Evolutionary conservation across 2,329 filamentous ascomycete genomes (phyloP), one percentile per base, ranked within the genome.

Genomic region (Diplodia sapinea): DNA sequence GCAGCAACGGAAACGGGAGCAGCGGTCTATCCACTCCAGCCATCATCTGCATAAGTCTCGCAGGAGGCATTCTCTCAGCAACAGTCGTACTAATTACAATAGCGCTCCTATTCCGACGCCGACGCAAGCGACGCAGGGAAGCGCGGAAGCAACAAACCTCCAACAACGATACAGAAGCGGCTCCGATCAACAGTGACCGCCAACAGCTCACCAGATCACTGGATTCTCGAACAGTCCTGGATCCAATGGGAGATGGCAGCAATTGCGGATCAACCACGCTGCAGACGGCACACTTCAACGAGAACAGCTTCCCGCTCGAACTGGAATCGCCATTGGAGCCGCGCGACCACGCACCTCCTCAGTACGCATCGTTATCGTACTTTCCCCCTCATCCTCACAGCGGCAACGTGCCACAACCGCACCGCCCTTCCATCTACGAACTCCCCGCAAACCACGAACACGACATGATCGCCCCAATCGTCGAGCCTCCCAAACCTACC

Each of bases 41-140:
- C 20, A 65, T 65, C 20, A 65, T 65, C 9, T 50, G 49, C 12
- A 55, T 65, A 49, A 65, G 62, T 15, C 62, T 65, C 12, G 62
- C 13, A 13, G 62, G 62, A 20, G 62, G 62, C 15, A 54, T 65
- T 11, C 43, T 65, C 50, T 54, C 38, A 1, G 49, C 62, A 23
- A 17, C 62, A 13, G 23, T 55, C 2, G 11, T 65, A 3, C 50
- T 65, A 7, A 36, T 20, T 9, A 23, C 31, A 52, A 11, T 65
- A 23, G 50, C 50, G n/a, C 51, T 65, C 3, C 9, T 65, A 15
- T 65, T 54, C 62, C 49, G 62, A 13, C 62, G 62, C 5, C 50
- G 50, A 17, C 50, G 62, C 62, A 43, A 23, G 31, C 50, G 50
- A 9, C 50, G 15, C 20, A 43, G n/a, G 51, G 4, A 15, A 15